Base-by-base conservation (phyloP, 129 eudicot species). In the sunflower (Helianthus annuus) region DNA sequence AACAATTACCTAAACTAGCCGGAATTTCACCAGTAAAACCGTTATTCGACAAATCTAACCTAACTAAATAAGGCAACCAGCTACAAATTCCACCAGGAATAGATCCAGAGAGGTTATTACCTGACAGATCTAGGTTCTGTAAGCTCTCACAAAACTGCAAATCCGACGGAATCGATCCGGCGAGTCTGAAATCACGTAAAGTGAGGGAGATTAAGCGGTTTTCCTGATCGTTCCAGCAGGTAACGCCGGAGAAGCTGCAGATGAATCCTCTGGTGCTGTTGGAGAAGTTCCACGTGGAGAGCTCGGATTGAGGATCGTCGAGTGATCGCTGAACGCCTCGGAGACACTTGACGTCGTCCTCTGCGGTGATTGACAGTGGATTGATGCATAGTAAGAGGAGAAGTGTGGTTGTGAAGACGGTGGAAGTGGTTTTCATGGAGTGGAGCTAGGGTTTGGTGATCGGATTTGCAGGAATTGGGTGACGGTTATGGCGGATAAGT, bases 211-310 rank as follows among this genome's bases (percentile, higher is more conserved):
- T 70, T 36, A 88, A 14, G 34, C 97, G 82, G 36, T 91, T 91
- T 55, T 91, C 93, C 22, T 66, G 85, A 65, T 86, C 87, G 72
- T 91, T 91, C 97, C 97, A 91, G 81, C 97, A 91, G 8, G 87
- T 24, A 1, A 84, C 96, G 27, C 96, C 97, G 48, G 22, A 34
- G 80, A 86, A 88, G 10, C 45, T 76, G 84, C 97, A 91, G 81
- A 91, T 66, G 63, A 75, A 85, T 4, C 84, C 97, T 13, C 64
- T 76, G 5, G 93, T 60, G 0, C 81, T 53, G 60, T 86, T 86
- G 3, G 80, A 1, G 56, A 91, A 91, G 70, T 39, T 76, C 97
- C 97, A 91, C n/a, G 68, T 64, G n/a, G 57, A 51, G 5, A 84
- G 38, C 40, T 19, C 61, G 6, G 59, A 70, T 7, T 64, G 57